Evolutionary conservation across 805 yeast species (phyloP), one percentile per base, ranked within the genome.

Genomic region (Saturnispora quitensis): DNA sequence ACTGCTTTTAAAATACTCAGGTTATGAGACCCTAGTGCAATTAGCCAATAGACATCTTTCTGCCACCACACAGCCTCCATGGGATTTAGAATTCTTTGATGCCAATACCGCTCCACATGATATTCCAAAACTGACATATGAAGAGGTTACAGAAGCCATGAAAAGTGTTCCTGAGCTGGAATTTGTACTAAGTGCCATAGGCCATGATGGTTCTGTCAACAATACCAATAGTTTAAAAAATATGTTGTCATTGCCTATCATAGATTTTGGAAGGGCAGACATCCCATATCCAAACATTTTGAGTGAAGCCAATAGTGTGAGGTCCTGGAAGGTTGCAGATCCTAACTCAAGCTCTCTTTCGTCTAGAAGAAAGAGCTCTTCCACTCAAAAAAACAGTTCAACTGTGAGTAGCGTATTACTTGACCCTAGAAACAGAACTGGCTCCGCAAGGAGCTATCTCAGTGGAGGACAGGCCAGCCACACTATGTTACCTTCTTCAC

Each of bases 201-300:
- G 8, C 15, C 5, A 10, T 7, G 40, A 36, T 5, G 20, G 42
- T 38, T 38, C 40, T 13, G 15, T 31, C 15, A 31, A 31, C 22
- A 31, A n/a, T 18, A 15, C 27, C 17, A 33, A 18, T 7, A 9
- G 20, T 5, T 12, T 33, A 12, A 17, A 13, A 2, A 33, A 28
- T 17, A 9, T 31, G 17, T 33, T 33, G 17, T 18, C 38, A 3
- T 22, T 44, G 34, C 47, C 47, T 18, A 31, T 44, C 15, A 18
- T 33, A 10, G 47, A 44, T 33, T 44, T 47, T n/a, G 43, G 35
- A 6, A 47, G 28, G 38, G 33, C 44, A 7, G 48, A 25, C 9
- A 9, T 13, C 8, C 22, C 27, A 18, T 22, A 47, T 36, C 43
- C n/a, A n/a, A 60, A 60, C 17, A 17, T 46, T 33, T 47, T 47